Percentiles rank a stretch among this genome's conserved stretches.
These are phyloP conservation scores for Pleurotus pulmonarius DNA, from an alignment of 768 basidiomycete species.

Conservation along the genomic window DNA sequence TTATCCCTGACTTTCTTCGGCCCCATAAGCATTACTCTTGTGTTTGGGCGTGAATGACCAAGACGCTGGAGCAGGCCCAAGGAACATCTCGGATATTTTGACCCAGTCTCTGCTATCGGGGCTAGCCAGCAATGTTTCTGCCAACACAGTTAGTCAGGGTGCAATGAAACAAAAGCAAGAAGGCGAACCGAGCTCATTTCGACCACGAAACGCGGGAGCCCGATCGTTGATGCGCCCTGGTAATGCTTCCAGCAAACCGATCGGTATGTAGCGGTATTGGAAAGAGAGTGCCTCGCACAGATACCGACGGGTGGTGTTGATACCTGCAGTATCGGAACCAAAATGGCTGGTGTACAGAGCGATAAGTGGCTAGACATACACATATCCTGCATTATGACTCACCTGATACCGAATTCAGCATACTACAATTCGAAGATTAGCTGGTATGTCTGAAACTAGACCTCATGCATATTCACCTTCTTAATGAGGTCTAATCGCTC, in stretches of 20 bases:
- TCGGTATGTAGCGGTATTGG: slow-evolving; percentile 93
- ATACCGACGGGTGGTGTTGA: slow-evolving; percentile 90
- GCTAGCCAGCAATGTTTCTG: slow-evolving; percentile 84
- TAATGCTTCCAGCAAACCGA: slow-evolving; percentile 82
- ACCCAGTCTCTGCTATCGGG: slow-evolving; percentile 84
- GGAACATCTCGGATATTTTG: slow-evolving; percentile 91
- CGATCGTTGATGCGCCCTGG: slow-evolving; percentile 88
- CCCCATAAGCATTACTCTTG: slow-evolving; percentile 82
- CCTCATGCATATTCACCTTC: slow-evolving; percentile 43
- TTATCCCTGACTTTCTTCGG: slow-evolving; percentile 53
- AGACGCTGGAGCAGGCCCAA: slow-evolving; percentile 79
- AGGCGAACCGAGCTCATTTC: slow-evolving; percentile 78
- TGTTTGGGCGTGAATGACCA: slow-evolving; percentile 93
- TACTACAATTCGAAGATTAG: slow-evolving; percentile 41
- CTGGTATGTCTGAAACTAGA: not conserved
- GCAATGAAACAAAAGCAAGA: not conserved
- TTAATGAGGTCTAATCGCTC: slow-evolving; percentile 80
- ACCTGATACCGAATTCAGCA: slow-evolving; percentile 83
- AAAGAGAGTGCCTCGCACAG: slow-evolving; percentile 95
- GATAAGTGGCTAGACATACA: slow-evolving; percentile 1
- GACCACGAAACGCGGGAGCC: slow-evolving; percentile 81
- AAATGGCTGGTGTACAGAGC: slow-evolving; percentile 52
- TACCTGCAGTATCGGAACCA: slow-evolving; percentile 82
- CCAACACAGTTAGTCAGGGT: not conserved
- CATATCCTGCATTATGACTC: slow-evolving; percentile 18